Evolutionary conservation across 2,329 filamentous ascomycete genomes (phyloP), one percentile per base, ranked within the genome.

Genomic region (Pestalotiopsis sp.): DNA sequence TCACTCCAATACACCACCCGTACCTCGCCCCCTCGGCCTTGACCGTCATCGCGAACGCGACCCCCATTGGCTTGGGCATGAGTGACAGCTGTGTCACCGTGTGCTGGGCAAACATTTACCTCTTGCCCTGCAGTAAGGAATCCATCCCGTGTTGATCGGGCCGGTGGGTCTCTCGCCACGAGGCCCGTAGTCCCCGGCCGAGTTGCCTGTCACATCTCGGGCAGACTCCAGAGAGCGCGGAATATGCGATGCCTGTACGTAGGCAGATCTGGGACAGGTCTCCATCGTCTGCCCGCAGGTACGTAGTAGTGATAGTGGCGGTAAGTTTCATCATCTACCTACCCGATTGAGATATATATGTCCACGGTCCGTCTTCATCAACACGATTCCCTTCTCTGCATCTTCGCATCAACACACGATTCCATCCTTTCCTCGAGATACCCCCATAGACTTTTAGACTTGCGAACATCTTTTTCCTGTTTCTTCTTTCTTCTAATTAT

Each of bases 1-100:
- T 39, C 14, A 20, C n/a, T 39, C 14, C 9, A 14, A 14, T 20
- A 62, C 59, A 62, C 27, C 27, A 36, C 25, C 13, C 17, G 13
- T 62, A 62, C 38, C 59, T 62, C 59, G 59, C 59, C n/a, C n/a
- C 36, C 31, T 62, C 59, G 59, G 59, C 59, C 27, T 36, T 38
- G 11, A 20, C 27, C 13, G 59, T 39, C 59, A 36, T 14, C 59
- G 59, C 59, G 59, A 62, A 62, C 36, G 59, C 25, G n/a, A 20
- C 14, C 20, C 27, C 31, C 31, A 36, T 36, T 36, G 31, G 27
- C 14, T 23, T 52, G 45, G 31, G 59, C 36, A 14, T 25, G 9
- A 25, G 57, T 27, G 31, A 36, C 31, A 36, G 27, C 13, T 36
- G 25, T 27, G 38, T 62, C 59, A 17, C 59, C 23, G 25, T 58